Evolutionary conservation across 2,329 filamentous ascomycete genomes (phyloP), one percentile per base, ranked within the genome.

Genomic region (Ramularia collo-cygni): DNA sequence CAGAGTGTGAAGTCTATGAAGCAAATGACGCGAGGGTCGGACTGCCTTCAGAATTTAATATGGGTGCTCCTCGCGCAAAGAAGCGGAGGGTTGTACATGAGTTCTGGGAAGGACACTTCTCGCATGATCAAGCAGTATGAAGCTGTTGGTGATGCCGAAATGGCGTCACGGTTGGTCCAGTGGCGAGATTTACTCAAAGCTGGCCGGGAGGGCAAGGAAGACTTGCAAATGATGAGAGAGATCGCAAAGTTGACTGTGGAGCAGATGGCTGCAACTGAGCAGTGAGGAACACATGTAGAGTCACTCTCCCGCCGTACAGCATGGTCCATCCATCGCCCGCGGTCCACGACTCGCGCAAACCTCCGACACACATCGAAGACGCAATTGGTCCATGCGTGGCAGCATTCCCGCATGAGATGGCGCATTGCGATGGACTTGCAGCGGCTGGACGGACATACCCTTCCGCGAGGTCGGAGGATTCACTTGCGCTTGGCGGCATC

Each of bases 41-140:
- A 62, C 33, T 42, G 62, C 2, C 43, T 63, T 14, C 59, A 61
- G 39, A 58, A 62, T 35, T 43, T 58, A 2, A 46, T 58, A 12
- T 63, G 60, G 60, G 45, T 62, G 7, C 35, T 59, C 29, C 47
- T 61, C 8, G 55, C 57, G 4, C 41, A 40, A 2, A 38, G 38
- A 14, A 46, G 45, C 8, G 51, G 55, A 0, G 57, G 51, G 1
- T 28, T 62, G 15, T 63, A 55, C 35, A 53, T 62, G 33, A 58
- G 55, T 39, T 53, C 55, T 3, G 60, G 60, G 7, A 61, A 57
- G 37, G 60, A 63, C 35, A 62, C 60, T 3, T 60, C 49, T 15
- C 46, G 58, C 29, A 60, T 63, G 59, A 58, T 63, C 32, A 57
- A 53, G 40, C 50, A 48, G 34, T 57, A 51, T 18, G 46, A 51